Evolutionary conservation across 140 eudicot genomes (phyloP), one percentile per base, ranked within the genome.

Genomic region (Bidens hawaiensis): DNA sequence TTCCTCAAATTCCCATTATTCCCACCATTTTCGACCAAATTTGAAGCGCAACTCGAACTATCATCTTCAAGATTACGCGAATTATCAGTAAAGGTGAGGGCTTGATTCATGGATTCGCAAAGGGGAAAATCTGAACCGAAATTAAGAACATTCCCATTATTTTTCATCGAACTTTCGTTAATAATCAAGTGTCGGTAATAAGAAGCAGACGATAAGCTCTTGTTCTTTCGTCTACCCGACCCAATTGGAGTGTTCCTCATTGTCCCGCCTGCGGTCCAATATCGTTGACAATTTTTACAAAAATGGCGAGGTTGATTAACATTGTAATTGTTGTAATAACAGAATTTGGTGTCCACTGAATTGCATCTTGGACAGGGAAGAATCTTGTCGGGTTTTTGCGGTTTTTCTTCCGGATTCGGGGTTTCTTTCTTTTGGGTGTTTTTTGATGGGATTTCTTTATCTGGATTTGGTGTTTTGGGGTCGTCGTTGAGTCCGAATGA

Each of bases 191-290:
- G 85, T 15, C 82, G 82, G 63, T 69, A 75, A 22, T 77, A 73
- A 0, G 85, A 73, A 62, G 78, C 64, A 12, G 85, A 60, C 0
- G 56, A 26, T 9, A 79, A 47, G 41, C 68, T 74, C 64, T 91
- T 91, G 69, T 74, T 91, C 80, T 91, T 91, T 72, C 98, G 73
- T 22, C 98, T 82, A 19, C 98, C 98, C 5, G 98, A 83, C 1
- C 98, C 98, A 6, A 91, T 89, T 0, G 96, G 95, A 9, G 90
- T 91, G 74, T 80, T 91, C 71, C 98, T 77, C 98, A 87, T 80
- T 13, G 86, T 78, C 7, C 98, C 98, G 2, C 97, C 97, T 5
- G 90, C 90, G 4, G 97, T 90, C 97, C 97, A 90, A 50, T 86
- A 90, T 64, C 97, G 71, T 56, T 91, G 98, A 52, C 98, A 91